Evolutionary conservation across 306 rosid species (phyloP), one percentile per base, ranked within the genome.

Genomic region (Potentilla sterilis): DNA sequence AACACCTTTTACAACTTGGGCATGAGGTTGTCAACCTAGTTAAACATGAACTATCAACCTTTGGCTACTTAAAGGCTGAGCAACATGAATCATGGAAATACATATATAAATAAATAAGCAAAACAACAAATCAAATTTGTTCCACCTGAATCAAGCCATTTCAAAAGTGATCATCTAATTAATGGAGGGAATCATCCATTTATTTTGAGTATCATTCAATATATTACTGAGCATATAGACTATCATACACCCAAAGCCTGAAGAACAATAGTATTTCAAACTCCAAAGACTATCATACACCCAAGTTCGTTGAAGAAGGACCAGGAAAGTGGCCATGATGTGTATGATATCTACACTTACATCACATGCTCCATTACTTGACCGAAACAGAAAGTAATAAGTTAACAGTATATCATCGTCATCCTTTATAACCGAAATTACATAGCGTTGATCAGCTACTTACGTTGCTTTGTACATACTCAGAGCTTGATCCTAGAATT

Each of bases 381-480:
- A 28, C 43, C 11, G 16, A 43, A 21, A 21, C 19, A 14, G 35
- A 22, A 4, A 44, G 41, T 24, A 15, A 6, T 24, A 7, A 41
- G 52, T 13, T n/a, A 41, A 65, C 19, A 37, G 18, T 22, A 8
- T 42, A 42, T 47, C 13, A 14, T 47, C 52, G 5, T 47, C 14
- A 14, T 47, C 52, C 13, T 2, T 14, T 47, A 13, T 3, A 7
- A 55, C 32, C 8, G 37, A 72, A 34, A 16, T 34, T 32, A 70
- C 69, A 58, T 66, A 15, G 64, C 35, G 19, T 72, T 41, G 41
- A 32, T 12, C 9, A 76, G 55, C 72, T 6, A 85, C 88, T 90
- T 89, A 92, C 99, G 78, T 95, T 95, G 97, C 99, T 92, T 86
- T 95, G 99, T 75, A 95, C 97, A 82, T 95, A 95, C 81, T 95